Evolutionary conservation across 2,329 filamentous ascomycete genomes (phyloP).

Genomic region (Colletotrichum paranaense): DNA sequence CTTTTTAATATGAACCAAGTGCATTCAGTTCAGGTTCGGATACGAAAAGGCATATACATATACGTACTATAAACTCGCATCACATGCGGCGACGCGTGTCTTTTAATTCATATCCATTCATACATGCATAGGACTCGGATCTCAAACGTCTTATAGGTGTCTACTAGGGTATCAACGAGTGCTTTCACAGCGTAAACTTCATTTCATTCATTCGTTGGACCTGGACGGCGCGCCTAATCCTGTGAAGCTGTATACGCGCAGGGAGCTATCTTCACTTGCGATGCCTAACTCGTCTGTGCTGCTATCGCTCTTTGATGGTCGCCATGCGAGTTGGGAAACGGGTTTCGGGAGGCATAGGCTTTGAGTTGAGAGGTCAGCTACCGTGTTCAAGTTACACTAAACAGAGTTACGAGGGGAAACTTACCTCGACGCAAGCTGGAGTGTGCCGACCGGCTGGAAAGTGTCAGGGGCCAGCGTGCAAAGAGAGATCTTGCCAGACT

Average conservation of each 20-base stretch:
- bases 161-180: not conserved
- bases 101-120: conserved; percentile 34
- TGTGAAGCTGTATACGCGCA: conserved; percentile 65
- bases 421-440: conserved; percentile 52
- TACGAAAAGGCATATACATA: conserved; percentile 21
- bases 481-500: conserved; percentile 61
- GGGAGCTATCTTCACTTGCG: conserved; percentile 70
- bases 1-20: conserved; percentile 12
- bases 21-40: conserved; percentile 25
- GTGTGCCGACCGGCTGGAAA: conserved; percentile 48
- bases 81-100: conserved; percentile 23
- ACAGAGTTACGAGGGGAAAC: conserved; percentile 35
- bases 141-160: not conserved
- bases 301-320: conserved; percentile 53
- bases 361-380: conserved; percentile 32
- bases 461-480: conserved; percentile 53
- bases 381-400: not conserved
- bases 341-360: conserved; percentile 71
- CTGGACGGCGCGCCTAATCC: not conserved
- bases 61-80: conserved; percentile 6
- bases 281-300: conserved; percentile 55
- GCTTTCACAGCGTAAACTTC: not conserved
- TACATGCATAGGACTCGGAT: conserved; percentile 26
- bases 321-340: conserved; percentile 77
- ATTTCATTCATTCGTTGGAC: conserved; percentile 12